Base-by-base conservation (phyloP, 2,329 filamentous ascomycete genomes). In the Blastomyces gilchristii region DNA sequence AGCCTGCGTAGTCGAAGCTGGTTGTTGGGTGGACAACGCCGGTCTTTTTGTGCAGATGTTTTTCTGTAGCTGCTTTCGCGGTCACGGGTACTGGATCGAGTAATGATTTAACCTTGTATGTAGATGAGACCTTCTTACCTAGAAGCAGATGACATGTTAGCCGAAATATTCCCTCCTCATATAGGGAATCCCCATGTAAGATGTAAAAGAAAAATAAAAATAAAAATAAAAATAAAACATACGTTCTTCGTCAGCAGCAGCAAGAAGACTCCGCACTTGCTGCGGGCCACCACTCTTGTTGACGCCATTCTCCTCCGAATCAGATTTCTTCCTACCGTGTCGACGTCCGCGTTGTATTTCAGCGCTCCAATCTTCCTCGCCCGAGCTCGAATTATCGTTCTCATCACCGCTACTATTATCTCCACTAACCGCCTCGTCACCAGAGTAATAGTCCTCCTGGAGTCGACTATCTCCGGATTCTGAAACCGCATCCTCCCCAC, bases 171-270 rank as follows among this genome's bases (percentile, higher is more conserved):
- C 28, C 2, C 52, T 34, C 8, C n/a, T 54, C 9, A 14, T n/a
- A 37, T 6, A 5, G 31, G 31, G 28, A 54, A 45, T 18, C 1
- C 18, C 34, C 8, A 18, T n/a, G 11, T 52, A 57, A 69, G 56
- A 22, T 65, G 66, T 6, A 37, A 25, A 8, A 60, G 2, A 59
- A 16, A 45, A 49, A 4, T 31, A 2, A 47, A n/a, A 47, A 49
- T 22, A 22, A 49, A 49, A 22, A 49, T 22, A n/a, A 22, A 59
- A 63, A 58, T 56, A 81, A 58, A 54, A 81, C 88, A 71, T 80
- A 90, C 90, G 83, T 72, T 93, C 89, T 80, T 91, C 87, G 71
- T 93, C 87, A 0, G 87, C 87, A 7, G 88, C 88, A 49, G 87
- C 88, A 61, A 92, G 77, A 63, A 91, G 74, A 69, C 86, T 90